A percentile compares a stretch with the other conserved stretches of the same genome.
Evolutionary conservation across 495 filamentous ascomycete genomes (phyloP).

Genomic region (Parathielavia hyrcaniae): DNA sequence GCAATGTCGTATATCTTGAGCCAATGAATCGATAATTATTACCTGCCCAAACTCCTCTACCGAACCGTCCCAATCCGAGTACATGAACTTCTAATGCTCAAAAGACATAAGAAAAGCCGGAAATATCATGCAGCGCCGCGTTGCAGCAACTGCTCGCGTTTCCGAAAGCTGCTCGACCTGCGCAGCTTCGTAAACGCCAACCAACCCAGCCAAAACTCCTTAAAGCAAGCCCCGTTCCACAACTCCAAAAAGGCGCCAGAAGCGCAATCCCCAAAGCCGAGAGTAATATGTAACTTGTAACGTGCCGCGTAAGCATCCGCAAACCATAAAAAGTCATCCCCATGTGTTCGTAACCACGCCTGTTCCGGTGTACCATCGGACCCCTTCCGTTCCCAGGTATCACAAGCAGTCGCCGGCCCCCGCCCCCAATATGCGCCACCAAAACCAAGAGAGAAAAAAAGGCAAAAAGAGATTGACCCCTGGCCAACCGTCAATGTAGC

Average conservation of each 20-base stretch:
- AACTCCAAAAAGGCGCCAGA: background rate
- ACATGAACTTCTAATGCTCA: background rate
- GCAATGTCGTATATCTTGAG: no score
- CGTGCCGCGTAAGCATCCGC: background rate
- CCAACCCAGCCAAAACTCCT: background rate
- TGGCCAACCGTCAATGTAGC: background rate
- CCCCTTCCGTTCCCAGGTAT: constrained; percentile 4
- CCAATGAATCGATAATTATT: no score
- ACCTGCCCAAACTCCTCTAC: background rate
- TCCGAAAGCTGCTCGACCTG: background rate
- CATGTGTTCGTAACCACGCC: background rate
- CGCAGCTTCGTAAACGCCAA: background rate
- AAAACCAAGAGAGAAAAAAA: background rate
- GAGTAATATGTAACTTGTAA: background rate
- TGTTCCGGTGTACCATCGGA: background rate
- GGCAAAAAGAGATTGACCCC: background rate
- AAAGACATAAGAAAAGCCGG: no score
- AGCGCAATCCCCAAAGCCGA: background rate
- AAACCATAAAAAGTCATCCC: background rate
- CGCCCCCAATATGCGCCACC: constrained; percentile 2
- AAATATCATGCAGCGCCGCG: background rate
- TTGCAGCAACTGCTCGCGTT: background rate
- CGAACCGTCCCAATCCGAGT: background rate
- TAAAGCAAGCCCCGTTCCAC: background rate
- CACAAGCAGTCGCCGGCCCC: background rate